phyloP scores from a whole-genome alignment of 306 rosid genomes.

The Dalbergia cochinchinensis region DNA sequence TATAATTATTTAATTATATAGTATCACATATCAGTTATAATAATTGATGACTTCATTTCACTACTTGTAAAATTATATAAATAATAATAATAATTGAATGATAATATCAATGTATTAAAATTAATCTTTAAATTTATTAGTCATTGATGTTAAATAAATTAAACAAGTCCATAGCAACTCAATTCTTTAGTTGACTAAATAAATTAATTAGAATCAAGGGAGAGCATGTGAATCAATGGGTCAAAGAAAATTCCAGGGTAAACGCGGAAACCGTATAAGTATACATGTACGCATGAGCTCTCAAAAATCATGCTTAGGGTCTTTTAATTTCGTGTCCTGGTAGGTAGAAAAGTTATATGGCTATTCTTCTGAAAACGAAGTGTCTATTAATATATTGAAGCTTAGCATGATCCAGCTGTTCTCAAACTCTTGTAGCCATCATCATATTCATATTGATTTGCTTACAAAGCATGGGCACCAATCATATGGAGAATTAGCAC shows the following conservation, averaged over 20 bases:
- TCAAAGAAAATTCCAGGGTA: constrained; percentile 22
- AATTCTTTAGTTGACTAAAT: background rate
- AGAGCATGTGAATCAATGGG: background rate
- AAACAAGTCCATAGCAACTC: constrained; percentile 3
- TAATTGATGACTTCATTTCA: too few species aligned
- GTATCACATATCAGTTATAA: too few species aligned
- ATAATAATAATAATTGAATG: too few species aligned
- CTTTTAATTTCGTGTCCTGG: background rate
- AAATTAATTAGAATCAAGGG: background rate
- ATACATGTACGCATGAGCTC: background rate
- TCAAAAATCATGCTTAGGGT: background rate
- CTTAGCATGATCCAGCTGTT: constrained; percentile 64
- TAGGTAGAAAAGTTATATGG: constrained; percentile 11
- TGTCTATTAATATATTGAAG: constrained; percentile 44
- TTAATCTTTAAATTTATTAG: too few species aligned
- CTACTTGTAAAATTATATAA: too few species aligned
- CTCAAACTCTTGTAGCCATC: constrained; percentile 46
- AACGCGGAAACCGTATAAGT: constrained; percentile 52
- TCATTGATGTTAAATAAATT: constrained; percentile 12
- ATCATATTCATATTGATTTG: constrained; percentile 36
- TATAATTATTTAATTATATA: too few species aligned
- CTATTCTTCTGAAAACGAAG: constrained; percentile 29
- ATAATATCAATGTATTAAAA: too few species aligned
- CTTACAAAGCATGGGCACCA: constrained; percentile 38
- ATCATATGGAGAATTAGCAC: constrained; percentile 31